Conservation (phyloP, 2,329 filamentous ascomycete genomes). For the Epichloe scottii region DNA sequence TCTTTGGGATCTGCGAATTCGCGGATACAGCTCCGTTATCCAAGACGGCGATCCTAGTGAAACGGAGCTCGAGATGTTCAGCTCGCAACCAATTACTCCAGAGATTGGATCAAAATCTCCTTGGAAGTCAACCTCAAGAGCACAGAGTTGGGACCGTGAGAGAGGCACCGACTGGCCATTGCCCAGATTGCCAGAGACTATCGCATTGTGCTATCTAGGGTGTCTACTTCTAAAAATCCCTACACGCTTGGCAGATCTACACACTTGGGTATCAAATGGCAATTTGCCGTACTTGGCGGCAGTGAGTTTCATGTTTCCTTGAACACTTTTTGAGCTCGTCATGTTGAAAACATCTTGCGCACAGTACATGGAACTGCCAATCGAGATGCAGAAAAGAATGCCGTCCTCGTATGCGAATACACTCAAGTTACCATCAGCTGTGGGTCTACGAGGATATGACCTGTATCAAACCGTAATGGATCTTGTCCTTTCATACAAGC, state of each 20-base stretch:
- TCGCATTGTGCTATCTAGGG: conserved; percentile 71
- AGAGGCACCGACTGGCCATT: conserved; percentile 36
- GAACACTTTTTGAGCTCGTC: not conserved
- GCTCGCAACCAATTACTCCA: conserved; percentile 21
- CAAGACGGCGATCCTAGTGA: conserved; percentile 14
- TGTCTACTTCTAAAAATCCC: conserved; percentile 64
- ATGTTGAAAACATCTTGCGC: conserved; percentile 2
- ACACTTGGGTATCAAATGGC: conserved; percentile 52
- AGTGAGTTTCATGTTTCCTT: conserved; percentile 26
- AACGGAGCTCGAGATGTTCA: conserved; percentile 23
- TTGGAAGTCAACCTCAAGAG: conserved; percentile 19
- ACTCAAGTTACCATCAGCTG: conserved; percentile 37
- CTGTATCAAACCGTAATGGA: conserved; percentile 54
- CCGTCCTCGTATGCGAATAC: conserved; percentile 46
- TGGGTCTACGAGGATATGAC: conserved; percentile 35
- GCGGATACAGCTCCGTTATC: conserved; percentile 28
- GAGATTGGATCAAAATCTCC: conserved; percentile 11
- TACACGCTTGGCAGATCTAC: conserved; percentile 61
- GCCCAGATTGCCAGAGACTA: conserved; percentile 60
- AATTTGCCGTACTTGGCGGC: conserved; percentile 62
- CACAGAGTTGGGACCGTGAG: conserved; percentile 32
- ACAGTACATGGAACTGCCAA: conserved; percentile 45
- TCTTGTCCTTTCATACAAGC: conserved; percentile 49
- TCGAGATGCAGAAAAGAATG: conserved; percentile 52
- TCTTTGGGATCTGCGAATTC: conserved; percentile 65